Conservation (phyloP, 495 filamentous ascomycete species). For the Trichocladium uniseriatum region DNA sequence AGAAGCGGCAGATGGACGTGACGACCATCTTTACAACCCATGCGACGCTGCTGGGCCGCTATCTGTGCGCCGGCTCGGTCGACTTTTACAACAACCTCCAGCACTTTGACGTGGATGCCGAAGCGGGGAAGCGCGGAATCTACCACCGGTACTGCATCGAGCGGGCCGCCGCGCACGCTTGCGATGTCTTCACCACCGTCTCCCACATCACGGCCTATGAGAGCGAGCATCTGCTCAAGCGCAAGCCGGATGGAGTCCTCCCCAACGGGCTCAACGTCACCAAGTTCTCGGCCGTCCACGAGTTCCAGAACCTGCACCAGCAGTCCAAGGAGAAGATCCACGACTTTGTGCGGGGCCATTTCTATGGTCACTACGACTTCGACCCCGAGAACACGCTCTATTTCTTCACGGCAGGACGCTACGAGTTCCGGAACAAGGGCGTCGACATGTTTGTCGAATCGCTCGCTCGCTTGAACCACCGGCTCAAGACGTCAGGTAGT, state of each 20-base stretch:
- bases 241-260: conserved; percentile 92
- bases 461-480: conserved; percentile 86
- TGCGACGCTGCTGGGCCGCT: conserved; percentile 86
- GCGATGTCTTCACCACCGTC: conserved; percentile 96
- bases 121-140: conserved; percentile 95
- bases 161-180: conserved; percentile 78
- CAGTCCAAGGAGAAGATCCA: conserved; percentile 95
- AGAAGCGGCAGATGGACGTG: conserved; percentile 88
- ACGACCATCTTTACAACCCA: conserved; percentile 99
- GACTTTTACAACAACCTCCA: conserved; percentile 99
- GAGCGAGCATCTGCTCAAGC: conserved; percentile 92
- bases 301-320: conserved; percentile 97
- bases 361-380: conserved; percentile 97
- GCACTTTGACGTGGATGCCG: conserved; percentile 91
- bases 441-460: conserved; percentile 99
- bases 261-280: conserved; percentile 97
- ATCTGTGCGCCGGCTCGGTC: conserved; percentile 92
- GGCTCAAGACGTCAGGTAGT: conserved; percentile 72
- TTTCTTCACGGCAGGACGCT: conserved; percentile 92
- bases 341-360: conserved; percentile 95
- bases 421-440: conserved; percentile 97
- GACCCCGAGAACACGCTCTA: conserved; percentile 96
- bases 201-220: conserved; percentile 98
- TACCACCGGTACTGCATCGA: conserved; percentile 99
- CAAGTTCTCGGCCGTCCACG: conserved; percentile 97